Evolutionary conservation across 306 rosid genomes (phyloP), one percentile per base, ranked within the genome.

Genomic region (Rubus idaeus): DNA sequence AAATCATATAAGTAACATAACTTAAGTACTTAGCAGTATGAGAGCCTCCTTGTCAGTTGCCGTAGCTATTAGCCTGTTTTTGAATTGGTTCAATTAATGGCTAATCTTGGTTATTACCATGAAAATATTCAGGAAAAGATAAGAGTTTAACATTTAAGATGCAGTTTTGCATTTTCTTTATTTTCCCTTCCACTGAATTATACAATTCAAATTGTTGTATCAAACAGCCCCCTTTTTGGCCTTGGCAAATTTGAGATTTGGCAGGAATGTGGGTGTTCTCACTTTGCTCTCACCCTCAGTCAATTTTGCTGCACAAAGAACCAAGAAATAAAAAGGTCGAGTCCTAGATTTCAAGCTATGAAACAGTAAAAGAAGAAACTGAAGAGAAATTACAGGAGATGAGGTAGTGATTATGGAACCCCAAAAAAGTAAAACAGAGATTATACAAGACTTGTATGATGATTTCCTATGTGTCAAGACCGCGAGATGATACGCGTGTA

Each of bases 401-500:
- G 84, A 53, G 80, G 81, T 70, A 53, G 57, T 68, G 41, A 75
- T 35, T 26, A 11, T 60, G 53, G 46, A 18, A 4, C 39, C 53
- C 30, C 66, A 40, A 37, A 70, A 5, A 73, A 39, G 53, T 76
- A 58, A 73, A 81, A 78, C 35, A 52, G 77, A 85, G 83, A 68
- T 78, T 74, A 78, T 42, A 47, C 50, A 82, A 53, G 74, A 21
- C 5, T 12, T 37, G 4, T 63, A 35, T 65, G 42, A 73, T 37
- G 60, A 69, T 72, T 70, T 46, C 70, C 53, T 73, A 70, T 2
- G 35, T 79, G 90, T 90, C 88, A 95, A 81, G 96, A 86, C 9
- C 44, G 81, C 12, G 96, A 88, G 12, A 95, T 86, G 53, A 95
- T 88, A 13, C 80, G 92, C 12, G 99, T 60, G 68, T 90, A 95